Conservation (phyloP, 1,139 yeast genomes). For the Schwanniomyces etchellsii region DNA sequence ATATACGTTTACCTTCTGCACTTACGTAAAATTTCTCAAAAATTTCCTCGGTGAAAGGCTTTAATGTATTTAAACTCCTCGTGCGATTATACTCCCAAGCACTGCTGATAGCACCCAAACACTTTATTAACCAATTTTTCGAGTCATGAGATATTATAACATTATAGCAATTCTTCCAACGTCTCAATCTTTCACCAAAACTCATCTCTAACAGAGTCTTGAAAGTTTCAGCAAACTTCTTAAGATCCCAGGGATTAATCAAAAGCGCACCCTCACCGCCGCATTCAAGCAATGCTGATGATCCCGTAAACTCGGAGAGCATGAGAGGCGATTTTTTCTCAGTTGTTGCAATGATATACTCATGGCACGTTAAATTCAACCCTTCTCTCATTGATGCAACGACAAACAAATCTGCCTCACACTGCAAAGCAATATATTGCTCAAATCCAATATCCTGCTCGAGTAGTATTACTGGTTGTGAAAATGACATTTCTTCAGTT, state of each 20-base stretch:
- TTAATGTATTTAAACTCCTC: conserved; percentile 19
- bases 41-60: conserved; percentile 20
- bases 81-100: conserved; percentile 59
- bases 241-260: conserved; percentile 88
- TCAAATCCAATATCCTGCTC: conserved; percentile 86
- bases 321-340: conserved; percentile 76
- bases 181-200: conserved; percentile 44
- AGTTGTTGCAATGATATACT: conserved; percentile 73
- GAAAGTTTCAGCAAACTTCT: conserved; percentile 58
- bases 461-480: conserved; percentile 80
- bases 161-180: conserved; percentile 60
- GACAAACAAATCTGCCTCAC: conserved; percentile 82
- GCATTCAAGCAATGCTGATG: conserved; percentile 63
- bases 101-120: conserved; percentile 48
- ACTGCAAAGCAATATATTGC: conserved; percentile 79
- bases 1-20: conserved; percentile 39
- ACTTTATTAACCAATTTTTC: conserved; percentile 62
- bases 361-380: conserved; percentile 93
- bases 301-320: conserved; percentile 90
- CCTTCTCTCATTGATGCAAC: conserved; percentile 95
- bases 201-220: conserved; percentile 60
- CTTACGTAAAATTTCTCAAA: conserved; percentile 34
- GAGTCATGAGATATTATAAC: conserved; percentile 67
- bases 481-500: conserved; percentile 65
- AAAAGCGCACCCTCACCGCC: conserved; percentile 61